Evolutionary conservation across 108 stramenopile genomes (phyloP), one percentile per base, ranked within the genome.

Genomic region (Skeletonema menzelii): DNA sequence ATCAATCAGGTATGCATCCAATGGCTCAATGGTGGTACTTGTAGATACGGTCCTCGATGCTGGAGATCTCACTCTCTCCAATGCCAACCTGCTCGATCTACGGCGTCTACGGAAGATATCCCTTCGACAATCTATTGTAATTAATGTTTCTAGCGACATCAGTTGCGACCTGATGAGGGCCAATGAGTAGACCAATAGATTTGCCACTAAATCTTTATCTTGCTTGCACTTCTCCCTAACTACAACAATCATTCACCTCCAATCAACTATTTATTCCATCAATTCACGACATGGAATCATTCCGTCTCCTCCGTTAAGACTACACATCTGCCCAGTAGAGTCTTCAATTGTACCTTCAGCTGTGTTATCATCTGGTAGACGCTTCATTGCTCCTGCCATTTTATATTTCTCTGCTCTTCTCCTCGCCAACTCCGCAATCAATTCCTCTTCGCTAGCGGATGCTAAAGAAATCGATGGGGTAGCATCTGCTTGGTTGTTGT

Each of bases 281-380:
- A 92, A 64, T 60, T 92, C 91, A 47, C 75, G 58, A 65, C 89
- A 93, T 17, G 87, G 87, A 75, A 93, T 93, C 20, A 62, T 89
- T 0, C 89, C 91, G 66, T 90, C 74, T 22, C 85, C 89, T 13
- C 91, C 91, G 53, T 86, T 79, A n/a, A 93, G 64, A 44, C 86
- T 70, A 46, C 91, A 93, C 17, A 90, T 83, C 75, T 90, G 87
- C 24, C 89, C 91, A n/a, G 91, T 90, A 37, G 86, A 80, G 60
- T 93, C 90, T 19, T 56, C 59, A 17, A 59, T 57, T 32, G 59
- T 13, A 19, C 63, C 58, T 37, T 59, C 46, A 11, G 26, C 77
- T 12, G 35, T 31, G 28, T 44, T 66, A 24, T 47, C 67, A 40
- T 59, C 63, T 17, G 72, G 70, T 20, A 68, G 38, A 47, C 81